Evolutionary conservation across 768 basidiomycete genomes (phyloP).

Genomic region (Suillus decipiens): DNA sequence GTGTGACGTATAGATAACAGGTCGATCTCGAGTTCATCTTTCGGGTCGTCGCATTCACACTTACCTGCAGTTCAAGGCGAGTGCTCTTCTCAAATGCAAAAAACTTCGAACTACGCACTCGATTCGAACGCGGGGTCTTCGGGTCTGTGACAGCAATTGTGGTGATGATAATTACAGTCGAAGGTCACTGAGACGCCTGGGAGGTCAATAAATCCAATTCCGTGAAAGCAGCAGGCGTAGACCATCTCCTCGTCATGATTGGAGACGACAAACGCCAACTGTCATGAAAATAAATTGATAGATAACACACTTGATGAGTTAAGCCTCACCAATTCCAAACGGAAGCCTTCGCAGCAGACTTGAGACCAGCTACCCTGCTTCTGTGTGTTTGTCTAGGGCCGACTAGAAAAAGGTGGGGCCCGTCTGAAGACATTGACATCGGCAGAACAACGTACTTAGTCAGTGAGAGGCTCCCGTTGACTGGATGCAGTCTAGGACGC

Average conservation of each 20-base stretch:
- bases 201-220: not conserved
- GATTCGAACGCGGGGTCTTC: not conserved
- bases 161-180: not conserved
- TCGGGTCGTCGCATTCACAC: not conserved
- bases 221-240: not conserved
- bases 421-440: not conserved
- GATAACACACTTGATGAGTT: not conserved
- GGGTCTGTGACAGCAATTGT: not conserved
- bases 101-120: not conserved
- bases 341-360: not conserved
- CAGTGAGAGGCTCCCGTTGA: not conserved
- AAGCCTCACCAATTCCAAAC: not conserved
- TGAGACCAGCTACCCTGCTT: not conserved
- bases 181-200: not conserved
- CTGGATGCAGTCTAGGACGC: not conserved
- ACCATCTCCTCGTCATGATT: not conserved
- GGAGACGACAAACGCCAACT: not conserved
- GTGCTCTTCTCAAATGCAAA: not conserved
- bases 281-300: not conserved
- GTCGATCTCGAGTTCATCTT: not conserved
- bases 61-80: not conserved
- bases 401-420: not conserved
- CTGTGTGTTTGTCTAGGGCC: not conserved
- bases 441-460: not conserved
- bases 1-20: not conserved